Conservation (phyloP, 2,329 filamentous ascomycete genomes). For the Aureobasidium sp. region DNA sequence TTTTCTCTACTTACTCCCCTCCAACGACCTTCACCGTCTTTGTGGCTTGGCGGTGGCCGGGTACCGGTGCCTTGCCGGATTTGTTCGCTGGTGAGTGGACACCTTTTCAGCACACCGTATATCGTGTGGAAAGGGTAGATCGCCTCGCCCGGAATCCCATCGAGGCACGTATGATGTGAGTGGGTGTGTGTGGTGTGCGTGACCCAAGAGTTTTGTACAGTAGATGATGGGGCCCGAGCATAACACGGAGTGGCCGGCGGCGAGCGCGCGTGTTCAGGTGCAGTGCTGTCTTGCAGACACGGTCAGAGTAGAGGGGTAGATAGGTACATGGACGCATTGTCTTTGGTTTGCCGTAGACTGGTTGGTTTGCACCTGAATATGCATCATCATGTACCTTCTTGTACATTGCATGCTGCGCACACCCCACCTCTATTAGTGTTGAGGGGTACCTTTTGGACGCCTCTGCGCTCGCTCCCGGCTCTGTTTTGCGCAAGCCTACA, state of each 20-base stretch:
- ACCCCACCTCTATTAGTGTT: constrained; percentile 3
- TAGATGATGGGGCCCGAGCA: background rate
- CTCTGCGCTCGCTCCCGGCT: background rate
- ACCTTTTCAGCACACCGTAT: background rate
- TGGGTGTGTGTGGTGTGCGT: constrained; percentile 5
- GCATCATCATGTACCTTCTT: constrained; percentile 4
- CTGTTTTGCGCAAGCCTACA: background rate
- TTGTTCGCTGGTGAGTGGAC: background rate
- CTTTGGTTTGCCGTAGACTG: constrained; percentile 1
- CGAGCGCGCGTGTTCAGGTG: background rate
- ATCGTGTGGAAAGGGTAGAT: background rate
- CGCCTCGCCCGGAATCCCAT: background rate
- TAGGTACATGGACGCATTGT: background rate
- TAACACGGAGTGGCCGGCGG: background rate
- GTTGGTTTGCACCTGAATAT: constrained; percentile 3
- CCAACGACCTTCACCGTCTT: constrained; percentile 7
- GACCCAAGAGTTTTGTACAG: background rate
- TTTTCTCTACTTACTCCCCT: background rate
- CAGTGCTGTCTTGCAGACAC: background rate
- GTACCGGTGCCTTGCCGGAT: background rate
- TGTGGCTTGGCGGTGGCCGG: constrained; percentile 10
- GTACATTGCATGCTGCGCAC: constrained; percentile 2
- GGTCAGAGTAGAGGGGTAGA: background rate
- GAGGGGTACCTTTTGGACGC: background rate
- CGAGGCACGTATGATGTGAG: background rate